A percentile compares a stretch with the other conserved stretches of the same genome.
Conservation (phyloP, 2,329 filamentous ascomycete genomes). For the Botrytis aclada region DNA sequence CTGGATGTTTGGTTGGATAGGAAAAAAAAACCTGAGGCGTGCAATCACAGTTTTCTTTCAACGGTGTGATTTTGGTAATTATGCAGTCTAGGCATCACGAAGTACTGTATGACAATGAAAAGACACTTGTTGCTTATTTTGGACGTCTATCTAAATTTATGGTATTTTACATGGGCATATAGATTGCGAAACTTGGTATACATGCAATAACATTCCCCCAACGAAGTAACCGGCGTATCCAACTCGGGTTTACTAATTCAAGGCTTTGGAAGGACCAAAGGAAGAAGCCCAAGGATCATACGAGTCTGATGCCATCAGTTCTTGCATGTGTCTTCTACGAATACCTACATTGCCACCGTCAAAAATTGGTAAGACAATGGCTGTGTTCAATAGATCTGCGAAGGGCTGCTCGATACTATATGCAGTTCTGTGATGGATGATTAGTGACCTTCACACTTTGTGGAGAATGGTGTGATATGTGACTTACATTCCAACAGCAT, state of each 20-base stretch:
- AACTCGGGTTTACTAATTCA: background rate
- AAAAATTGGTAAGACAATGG: constrained; percentile 48
- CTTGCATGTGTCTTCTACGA: constrained; percentile 47
- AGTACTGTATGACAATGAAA: background rate
- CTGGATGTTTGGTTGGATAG: background rate
- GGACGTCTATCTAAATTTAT: background rate
- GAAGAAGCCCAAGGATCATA: constrained; percentile 48
- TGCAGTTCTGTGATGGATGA: constrained; percentile 10
- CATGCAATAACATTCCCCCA: background rate
- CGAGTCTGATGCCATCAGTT: constrained; percentile 43
- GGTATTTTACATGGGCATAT: background rate
- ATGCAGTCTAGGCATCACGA: background rate
- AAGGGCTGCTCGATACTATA: constrained; percentile 38
- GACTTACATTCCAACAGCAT: constrained; percentile 49
- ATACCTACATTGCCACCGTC: constrained; percentile 55
- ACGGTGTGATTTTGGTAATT: background rate
- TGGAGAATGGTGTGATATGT: background rate
- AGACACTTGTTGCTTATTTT: background rate
- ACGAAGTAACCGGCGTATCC: background rate
- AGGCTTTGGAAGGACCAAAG: constrained; percentile 22
- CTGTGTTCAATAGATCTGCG: constrained; percentile 44
- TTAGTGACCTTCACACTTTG: constrained; percentile 15
- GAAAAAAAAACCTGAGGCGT: background rate
- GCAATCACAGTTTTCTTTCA: background rate
- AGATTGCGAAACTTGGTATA: background rate